Percentiles rank a stretch among this genome's conserved stretches.
Evolutionary conservation across 1,284 basidiomycete species (phyloP).

Genomic region (Ceratobasidium sp.): DNA sequence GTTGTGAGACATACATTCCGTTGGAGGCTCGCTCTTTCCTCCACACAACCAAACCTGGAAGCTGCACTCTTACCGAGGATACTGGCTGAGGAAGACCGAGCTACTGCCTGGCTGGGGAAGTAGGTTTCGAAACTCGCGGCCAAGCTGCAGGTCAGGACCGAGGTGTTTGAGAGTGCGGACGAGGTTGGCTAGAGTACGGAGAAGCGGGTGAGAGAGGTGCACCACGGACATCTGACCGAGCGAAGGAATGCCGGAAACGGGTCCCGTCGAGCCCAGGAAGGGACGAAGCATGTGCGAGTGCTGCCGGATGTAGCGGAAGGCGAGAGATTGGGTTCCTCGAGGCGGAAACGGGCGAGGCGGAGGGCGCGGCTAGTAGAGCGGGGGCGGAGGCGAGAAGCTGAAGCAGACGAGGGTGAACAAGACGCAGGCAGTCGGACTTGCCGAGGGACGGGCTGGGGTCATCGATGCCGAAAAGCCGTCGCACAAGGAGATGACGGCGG

Average conservation of each 20-base stretch:
- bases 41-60: neutral
- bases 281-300: constrained; percentile 55
- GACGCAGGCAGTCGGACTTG: constrained; percentile 56
- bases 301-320: constrained; percentile 56
- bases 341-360: constrained; percentile 61
- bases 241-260: constrained; percentile 67
- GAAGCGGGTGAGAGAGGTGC: constrained; percentile 12
- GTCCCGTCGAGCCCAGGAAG: constrained; percentile 60
- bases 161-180: constrained; percentile 31
- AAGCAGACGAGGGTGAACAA: constrained; percentile 59
- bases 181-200: constrained; percentile 18
- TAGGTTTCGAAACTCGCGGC: constrained; percentile 12
- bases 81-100: constrained; percentile 16
- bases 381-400: constrained; percentile 28
- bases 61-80: constrained; percentile 9
- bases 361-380: constrained; percentile 30
- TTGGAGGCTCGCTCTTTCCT: neutral
- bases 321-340: constrained; percentile 60
- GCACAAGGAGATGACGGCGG: constrained; percentile 29
- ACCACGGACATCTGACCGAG: constrained; percentile 36
- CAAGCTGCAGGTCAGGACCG: constrained; percentile 25
- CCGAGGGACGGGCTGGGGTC: constrained; percentile 12
- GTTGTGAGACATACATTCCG: too few species aligned
- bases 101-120: neutral
- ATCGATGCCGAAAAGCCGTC: neutral